phyloP scores from a whole-genome alignment of 768 basidiomycete genomes.

The Crepidotus variabilis region DNA sequence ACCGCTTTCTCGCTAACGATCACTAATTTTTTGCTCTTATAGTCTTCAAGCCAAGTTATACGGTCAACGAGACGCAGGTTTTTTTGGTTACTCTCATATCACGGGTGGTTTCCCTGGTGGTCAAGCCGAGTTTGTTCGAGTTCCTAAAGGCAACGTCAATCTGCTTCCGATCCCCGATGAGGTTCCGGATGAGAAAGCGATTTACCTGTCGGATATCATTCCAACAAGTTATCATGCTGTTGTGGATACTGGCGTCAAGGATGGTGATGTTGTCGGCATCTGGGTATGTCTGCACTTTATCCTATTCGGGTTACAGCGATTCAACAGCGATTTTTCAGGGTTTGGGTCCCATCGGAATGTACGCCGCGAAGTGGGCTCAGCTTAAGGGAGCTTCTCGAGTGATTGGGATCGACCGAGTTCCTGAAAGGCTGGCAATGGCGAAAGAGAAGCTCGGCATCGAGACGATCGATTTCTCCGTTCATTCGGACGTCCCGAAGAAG shows the following conservation, averaged over 20 bases:
- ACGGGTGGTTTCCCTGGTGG: slow-evolving; percentile 72
- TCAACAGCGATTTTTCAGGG: slow-evolving; percentile 35
- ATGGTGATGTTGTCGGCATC: slow-evolving; percentile 67
- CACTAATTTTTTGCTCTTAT: not conserved
- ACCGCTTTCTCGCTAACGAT: not conserved
- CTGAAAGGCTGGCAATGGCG: slow-evolving; percentile 39
- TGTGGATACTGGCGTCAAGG: slow-evolving; percentile 67
- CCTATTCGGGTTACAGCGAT: not conserved
- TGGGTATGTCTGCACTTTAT: slow-evolving; percentile 43
- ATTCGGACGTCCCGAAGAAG: slow-evolving; percentile 45
- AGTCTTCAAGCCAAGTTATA: slow-evolving; percentile 58
- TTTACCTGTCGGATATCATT: slow-evolving; percentile 59
- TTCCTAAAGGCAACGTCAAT: slow-evolving; percentile 71
- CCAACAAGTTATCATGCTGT: slow-evolving; percentile 75
- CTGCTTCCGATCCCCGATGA: slow-evolving; percentile 64
- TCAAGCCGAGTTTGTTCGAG: slow-evolving; percentile 72
- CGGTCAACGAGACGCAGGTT: slow-evolving; percentile 65
- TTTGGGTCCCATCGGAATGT: slow-evolving; percentile 65
- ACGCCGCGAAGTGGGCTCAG: slow-evolving; percentile 54
- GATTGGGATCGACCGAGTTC: slow-evolving; percentile 67
- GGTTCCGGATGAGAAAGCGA: slow-evolving; percentile 57
- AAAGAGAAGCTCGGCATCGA: slow-evolving; percentile 49
- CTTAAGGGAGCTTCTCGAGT: slow-evolving; percentile 68
- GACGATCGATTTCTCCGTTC: slow-evolving; percentile 52
- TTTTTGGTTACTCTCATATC: slow-evolving; percentile 71